These are phyloP conservation scores for Kodamaea anthophila DNA, from an alignment of 1,139 yeast genomes.

Conservation along the genomic window DNA sequence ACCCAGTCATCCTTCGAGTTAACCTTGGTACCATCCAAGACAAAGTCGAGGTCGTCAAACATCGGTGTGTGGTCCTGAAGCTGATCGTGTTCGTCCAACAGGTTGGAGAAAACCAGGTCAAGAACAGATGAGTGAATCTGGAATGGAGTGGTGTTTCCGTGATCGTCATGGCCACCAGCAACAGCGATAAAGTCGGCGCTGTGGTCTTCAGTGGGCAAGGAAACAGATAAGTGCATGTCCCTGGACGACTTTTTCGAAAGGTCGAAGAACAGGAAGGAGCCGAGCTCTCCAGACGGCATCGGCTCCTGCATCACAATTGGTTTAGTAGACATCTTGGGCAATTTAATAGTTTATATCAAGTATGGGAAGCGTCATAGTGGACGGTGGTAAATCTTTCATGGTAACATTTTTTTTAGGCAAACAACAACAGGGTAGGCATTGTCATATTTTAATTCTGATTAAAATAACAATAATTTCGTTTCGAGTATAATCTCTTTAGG, in stretches of 20 bases:
- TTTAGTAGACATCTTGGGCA: constrained; percentile 18
- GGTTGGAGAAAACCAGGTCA: constrained; percentile 54
- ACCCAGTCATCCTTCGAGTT: constrained; percentile 54
- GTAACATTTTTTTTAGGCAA: constrained; percentile 14
- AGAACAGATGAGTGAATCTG: constrained; percentile 54
- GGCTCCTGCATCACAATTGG: constrained; percentile 27
- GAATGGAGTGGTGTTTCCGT: constrained; percentile 31
- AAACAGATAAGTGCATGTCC: constrained; percentile 13
- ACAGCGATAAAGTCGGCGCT: constrained; percentile 5
- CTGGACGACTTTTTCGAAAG: constrained; percentile 4
- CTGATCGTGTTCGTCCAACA: constrained; percentile 33
- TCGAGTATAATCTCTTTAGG: constrained; percentile 18
- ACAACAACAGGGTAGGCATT: constrained; percentile 5
- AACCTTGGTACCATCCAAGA: constrained; percentile 41
- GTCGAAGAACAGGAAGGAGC: constrained; percentile 17
- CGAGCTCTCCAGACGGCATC: constrained; percentile 18
- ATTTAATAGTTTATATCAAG: background rate
- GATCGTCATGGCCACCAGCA: constrained; percentile 8
- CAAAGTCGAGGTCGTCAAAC: constrained; percentile 53
- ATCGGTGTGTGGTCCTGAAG: constrained; percentile 53
- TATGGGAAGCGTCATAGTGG: constrained; percentile 25
- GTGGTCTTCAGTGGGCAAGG: constrained; percentile 14
- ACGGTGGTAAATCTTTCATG: constrained; percentile 20
- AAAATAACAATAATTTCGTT: constrained; percentile 7
- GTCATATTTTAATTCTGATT: constrained; percentile 5